Evolutionary conservation across 169 alveolate species (phyloP).

Genomic region (Cystoisospora suis): DNA sequence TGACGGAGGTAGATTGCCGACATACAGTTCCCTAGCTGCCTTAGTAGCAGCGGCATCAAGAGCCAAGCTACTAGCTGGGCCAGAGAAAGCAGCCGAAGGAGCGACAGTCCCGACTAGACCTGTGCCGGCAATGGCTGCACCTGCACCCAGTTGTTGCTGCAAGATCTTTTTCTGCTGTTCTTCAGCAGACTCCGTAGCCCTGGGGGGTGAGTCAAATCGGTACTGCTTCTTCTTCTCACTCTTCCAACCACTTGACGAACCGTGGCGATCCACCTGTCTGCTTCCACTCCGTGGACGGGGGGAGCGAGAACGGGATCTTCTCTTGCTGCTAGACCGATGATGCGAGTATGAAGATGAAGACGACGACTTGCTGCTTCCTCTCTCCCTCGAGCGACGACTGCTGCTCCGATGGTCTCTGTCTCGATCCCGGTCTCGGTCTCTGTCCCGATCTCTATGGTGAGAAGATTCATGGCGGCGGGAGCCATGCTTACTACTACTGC

Average conservation of each 20-base stretch:
- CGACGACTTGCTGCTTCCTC: background rate
- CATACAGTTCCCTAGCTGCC: conserved; percentile 81
- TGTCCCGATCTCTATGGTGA: too few species aligned
- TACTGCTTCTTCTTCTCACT: conserved; percentile 47
- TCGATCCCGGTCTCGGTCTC: background rate
- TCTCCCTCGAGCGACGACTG: background rate
- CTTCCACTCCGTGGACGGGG: background rate
- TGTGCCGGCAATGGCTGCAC: background rate
- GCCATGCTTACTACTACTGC: background rate
- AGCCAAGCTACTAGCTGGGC: conserved; percentile 47
- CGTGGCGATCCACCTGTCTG: background rate
- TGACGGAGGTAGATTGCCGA: conserved; percentile 84
- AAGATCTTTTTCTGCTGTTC: conserved; percentile 16
- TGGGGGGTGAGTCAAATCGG: conserved; percentile 63
- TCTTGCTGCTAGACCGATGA: background rate
- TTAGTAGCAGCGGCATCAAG: conserved; percentile 70
- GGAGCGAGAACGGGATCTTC: background rate
- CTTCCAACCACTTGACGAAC: conserved; percentile 40
- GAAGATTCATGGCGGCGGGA: background rate
- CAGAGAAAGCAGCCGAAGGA: conserved; percentile 41
- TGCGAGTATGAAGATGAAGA: background rate
- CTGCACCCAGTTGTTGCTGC: conserved; percentile 35
- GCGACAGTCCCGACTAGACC: background rate
- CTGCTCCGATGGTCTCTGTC: background rate
- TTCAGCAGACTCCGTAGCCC: conserved; percentile 49